Evolutionary conservation across 108 stramenopile genomes (phyloP), one percentile per base, ranked within the genome.

Genomic region (Fragilaria crotonensis): DNA sequence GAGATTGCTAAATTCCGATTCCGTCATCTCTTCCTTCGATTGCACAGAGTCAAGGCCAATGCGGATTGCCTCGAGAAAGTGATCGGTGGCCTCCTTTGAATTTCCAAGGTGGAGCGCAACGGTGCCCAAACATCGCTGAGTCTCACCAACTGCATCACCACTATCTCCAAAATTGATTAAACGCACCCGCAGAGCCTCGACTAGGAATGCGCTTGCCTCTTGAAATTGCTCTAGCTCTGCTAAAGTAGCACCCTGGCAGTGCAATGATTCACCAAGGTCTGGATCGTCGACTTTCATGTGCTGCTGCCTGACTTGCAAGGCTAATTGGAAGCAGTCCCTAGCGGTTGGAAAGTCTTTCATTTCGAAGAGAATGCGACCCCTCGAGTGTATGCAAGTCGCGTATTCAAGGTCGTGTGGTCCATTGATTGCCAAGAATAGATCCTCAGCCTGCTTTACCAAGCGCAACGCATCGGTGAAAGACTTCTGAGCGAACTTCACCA

Each of bases 171-270:
- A 48, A 31, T 73, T 64, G 3, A 71, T 41, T 4, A 48, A 25
- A 63, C 73, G 69, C 57, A 77, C 66, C 9, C 60, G 72, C 22
- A 77, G 54, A 22, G 76, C 72, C 60, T 77, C 76, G 30, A 45
- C 30, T 29, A 71, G 46, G 48, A 64, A 71, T 29, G 60, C 60
- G 59, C 47, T 64, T 14, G 76, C 76, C 56, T 74, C 70, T 53
- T 75, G 70, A 45, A 59, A 62, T 33, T 75, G 61, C 33, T 72
- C 28, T 49, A 72, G 32, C 9, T 68, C 27, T 48, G 71, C 60
- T 27, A 75, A 57, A 28, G 62, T 67, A 21, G 41, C 57, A 20
- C 77, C 73, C 27, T 72, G 62, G 48, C 62, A 71, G 45, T 64
- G 63, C 21, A 78, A 59, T 1, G 50, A 30, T 21, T 52, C 26